These are phyloP conservation scores for Fusarium zealandicum DNA, from an alignment of 2,329 filamentous ascomycete species.

Conservation along the genomic window DNA sequence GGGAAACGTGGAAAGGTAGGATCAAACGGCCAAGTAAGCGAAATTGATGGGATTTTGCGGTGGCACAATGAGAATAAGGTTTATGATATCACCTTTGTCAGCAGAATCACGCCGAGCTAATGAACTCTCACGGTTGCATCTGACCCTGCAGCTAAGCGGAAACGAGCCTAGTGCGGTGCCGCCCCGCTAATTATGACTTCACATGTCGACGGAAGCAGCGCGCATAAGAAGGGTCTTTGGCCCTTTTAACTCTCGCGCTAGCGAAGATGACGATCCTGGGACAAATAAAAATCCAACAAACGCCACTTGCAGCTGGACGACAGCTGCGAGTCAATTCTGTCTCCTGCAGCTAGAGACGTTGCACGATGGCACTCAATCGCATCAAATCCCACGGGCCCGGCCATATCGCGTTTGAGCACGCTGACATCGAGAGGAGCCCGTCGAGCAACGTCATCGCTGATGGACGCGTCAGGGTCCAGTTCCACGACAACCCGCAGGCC, in stretches of 20 bases:
- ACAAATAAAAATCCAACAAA: neutral
- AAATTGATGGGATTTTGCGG: no score
- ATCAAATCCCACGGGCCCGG: constrained; percentile 40
- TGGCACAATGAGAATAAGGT: no score
- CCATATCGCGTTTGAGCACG: constrained; percentile 38
- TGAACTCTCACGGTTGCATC: no score
- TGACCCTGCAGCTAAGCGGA: constrained; percentile 1
- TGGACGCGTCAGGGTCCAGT: constrained; percentile 44
- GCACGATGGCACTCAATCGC: constrained; percentile 41
- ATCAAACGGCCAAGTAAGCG: no score
- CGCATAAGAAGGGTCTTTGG: neutral
- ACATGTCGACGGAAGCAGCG: neutral
- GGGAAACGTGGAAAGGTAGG: no score
- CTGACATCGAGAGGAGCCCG: constrained; percentile 25
- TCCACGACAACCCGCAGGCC: constrained; percentile 41
- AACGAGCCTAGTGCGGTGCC: neutral
- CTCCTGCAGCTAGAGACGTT: neutral
- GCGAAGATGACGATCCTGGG: neutral
- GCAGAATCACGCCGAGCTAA: no score
- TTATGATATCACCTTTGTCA: no score
- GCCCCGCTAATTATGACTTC: constrained; percentile 14
- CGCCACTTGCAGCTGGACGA: neutral
- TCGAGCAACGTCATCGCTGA: constrained; percentile 41
- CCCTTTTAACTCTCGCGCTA: neutral
- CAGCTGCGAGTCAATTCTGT: neutral